Base-by-base conservation (phyloP, 2,329 filamentous ascomycete genomes). In the Hypoxylon sp. region DNA sequence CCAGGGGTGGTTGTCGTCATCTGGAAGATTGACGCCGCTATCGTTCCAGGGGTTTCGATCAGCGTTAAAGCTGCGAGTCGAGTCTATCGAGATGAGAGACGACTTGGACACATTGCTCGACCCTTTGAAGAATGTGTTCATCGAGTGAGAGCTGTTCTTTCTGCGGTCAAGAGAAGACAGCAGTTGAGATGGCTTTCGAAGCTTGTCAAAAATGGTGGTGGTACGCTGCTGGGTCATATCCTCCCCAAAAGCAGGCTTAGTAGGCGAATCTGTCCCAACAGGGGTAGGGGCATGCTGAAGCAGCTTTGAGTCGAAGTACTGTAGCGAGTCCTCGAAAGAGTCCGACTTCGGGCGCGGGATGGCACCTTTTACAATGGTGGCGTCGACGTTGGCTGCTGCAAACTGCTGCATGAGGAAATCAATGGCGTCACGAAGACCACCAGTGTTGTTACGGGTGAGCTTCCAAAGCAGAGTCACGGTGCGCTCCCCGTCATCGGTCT, bases 21-120 rank as follows among this genome's bases (percentile, higher is more conserved):
- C 95, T 70, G 92, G 87, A 73, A 98, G 89, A 79, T 98, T 98
- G 78, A 98, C 94, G 76, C 95, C 95, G 78, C 94, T 97, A 80
- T 98, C 95, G 80, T 98, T 98, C 95, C 95, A 98, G 69, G 95
- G 95, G 82, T 98, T 97, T 81, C 95, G 92, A 81, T 97, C 97
- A 74, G 94, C 94, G 71, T 91, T 90, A 81, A 91, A 91, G 84
- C 94, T 97, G 79, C 95, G 92, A 37, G 94, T 94, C 54, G 95
- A 98, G 82, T 98, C 95, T 80, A 98, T 95, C 70, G 94, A 97
- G 74, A 97, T 95, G 74, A 98, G 90, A 35, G 95, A 98, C 54
- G 95, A 96, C 83, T 97, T 98, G 73, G 95, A 98, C 61, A 93
- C 92, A 76, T 95, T 95, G 83, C 85, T 92, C 25, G 92, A 95